Evolutionary conservation across 345 rosid genomes (phyloP).

Genomic region (Rhodomyrtus tomentosa): DNA sequence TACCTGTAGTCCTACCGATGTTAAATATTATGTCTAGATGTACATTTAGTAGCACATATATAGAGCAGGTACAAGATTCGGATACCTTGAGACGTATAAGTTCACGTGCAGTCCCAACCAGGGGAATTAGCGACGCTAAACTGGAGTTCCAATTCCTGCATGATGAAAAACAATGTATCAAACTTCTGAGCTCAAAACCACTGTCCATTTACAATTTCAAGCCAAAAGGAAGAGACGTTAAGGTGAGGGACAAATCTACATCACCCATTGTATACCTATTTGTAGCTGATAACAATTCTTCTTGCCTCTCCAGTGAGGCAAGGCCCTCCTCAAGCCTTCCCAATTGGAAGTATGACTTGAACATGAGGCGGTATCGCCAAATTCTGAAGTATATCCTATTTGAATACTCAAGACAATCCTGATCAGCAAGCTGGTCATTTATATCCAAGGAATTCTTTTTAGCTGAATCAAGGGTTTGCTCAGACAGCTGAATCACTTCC

Average conservation of each 20-base stretch:
- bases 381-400: slow-evolving; percentile 34
- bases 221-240: background rate
- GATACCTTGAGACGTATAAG: slow-evolving; percentile 74
- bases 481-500: slow-evolving; percentile 77
- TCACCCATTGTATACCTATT: slow-evolving; percentile 22
- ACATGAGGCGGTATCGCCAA: slow-evolving; percentile 57
- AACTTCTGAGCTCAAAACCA: background rate
- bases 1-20: background rate
- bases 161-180: slow-evolving; percentile 1
- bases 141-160: slow-evolving; percentile 29
- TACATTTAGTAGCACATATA: background rate
- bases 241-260: background rate
- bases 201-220: background rate
- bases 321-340: slow-evolving; percentile 92
- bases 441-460: slow-evolving; percentile 37
- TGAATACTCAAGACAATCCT: slow-evolving; percentile 23
- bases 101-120: slow-evolving; percentile 53
- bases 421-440: slow-evolving; percentile 11
- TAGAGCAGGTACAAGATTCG: background rate
- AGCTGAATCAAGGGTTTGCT: slow-evolving; percentile 67
- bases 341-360: slow-evolving; percentile 66
- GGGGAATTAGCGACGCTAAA: slow-evolving; percentile 46
- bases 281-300: slow-evolving; percentile 20
- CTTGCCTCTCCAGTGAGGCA: slow-evolving; percentile 58
- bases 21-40: background rate